These are phyloP conservation scores for Corrigiola litoralis DNA, from an alignment of 179 eudicot species.

Conservation along the genomic window DNA sequence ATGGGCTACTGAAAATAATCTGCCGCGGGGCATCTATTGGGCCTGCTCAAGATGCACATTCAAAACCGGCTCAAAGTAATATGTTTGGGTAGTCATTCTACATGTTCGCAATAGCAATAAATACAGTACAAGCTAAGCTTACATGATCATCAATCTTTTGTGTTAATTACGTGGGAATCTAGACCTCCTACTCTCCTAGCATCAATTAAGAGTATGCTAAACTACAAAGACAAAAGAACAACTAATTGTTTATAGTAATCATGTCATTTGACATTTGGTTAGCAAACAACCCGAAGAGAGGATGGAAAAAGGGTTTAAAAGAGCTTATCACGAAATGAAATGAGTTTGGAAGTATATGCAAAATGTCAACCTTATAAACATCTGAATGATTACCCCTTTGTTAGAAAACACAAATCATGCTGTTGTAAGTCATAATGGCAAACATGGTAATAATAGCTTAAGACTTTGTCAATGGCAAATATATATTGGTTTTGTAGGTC, in stretches of 20 bases:
- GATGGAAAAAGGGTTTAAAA: neutral
- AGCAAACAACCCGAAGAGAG: neutral
- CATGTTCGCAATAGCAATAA: too few relatives aligned
- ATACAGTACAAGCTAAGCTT: too few relatives aligned
- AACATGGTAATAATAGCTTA: constrained; percentile 27
- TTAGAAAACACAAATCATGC: constrained; percentile 21
- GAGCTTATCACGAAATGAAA: constrained; percentile 18
- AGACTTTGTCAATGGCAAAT: constrained; percentile 4
- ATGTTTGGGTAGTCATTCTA: too few relatives aligned
- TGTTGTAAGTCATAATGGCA: constrained; percentile 29
- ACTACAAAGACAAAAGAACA: too few relatives aligned
- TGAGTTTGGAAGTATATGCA: constrained; percentile 22
- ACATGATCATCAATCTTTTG: too few relatives aligned
- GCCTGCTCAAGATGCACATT: too few relatives aligned
- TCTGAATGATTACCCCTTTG: constrained; percentile 9
- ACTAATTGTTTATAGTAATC: neutral
- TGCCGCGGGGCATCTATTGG: too few relatives aligned
- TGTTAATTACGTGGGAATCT: too few relatives aligned
- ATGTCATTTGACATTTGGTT: constrained; percentile 2
- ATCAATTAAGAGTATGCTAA: too few relatives aligned
- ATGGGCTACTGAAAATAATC: too few relatives aligned
- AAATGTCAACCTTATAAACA: constrained; percentile 27
- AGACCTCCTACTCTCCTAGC: too few relatives aligned
- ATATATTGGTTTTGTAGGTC: constrained; percentile 16
- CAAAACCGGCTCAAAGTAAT: too few relatives aligned